A percentile compares a stretch with the other conserved stretches of the same genome.
Conservation (phyloP, 192 early-diverging fungal species). For the Backusella luteola region DNA sequence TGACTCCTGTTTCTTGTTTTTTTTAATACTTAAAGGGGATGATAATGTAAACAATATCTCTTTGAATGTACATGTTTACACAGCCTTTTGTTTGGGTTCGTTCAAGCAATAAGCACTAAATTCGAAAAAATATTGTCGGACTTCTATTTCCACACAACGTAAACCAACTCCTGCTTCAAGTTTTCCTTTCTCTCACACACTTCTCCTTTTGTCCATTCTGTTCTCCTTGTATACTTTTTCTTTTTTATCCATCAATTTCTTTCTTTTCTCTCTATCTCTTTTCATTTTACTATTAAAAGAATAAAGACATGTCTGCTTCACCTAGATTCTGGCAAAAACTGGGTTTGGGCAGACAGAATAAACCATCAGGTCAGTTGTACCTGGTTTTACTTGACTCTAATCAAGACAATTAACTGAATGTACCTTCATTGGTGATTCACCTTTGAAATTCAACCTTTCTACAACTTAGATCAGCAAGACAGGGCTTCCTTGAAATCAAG, state of each 20-base stretch:
- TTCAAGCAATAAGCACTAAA: not conserved
- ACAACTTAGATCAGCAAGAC: constrained; percentile 5
- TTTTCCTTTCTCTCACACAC: constrained; percentile 5
- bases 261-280: too few relatives aligned
- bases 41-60: too few relatives aligned
- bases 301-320: constrained; percentile 14
- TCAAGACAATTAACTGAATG: not conserved
- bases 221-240: not conserved
- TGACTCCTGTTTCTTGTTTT: not conserved
- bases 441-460: not conserved
- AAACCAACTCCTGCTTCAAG: constrained; percentile 12
- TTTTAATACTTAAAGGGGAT: not conserved
- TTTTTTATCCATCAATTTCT: not conserved
- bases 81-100: too few relatives aligned
- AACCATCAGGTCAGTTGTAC: not conserved
- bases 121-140: not conserved
- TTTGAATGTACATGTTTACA: not conserved
- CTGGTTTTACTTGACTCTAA: not conserved
- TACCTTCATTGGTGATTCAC: too few relatives aligned
- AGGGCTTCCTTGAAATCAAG: not conserved
- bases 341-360: constrained; percentile 11
- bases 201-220: constrained; percentile 2
- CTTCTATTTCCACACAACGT: not conserved
- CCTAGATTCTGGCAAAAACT: constrained; percentile 19
- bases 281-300: not conserved